Evolutionary conservation across 2,329 filamentous ascomycete species (phyloP).

Genomic region (Ilyonectria robusta): DNA sequence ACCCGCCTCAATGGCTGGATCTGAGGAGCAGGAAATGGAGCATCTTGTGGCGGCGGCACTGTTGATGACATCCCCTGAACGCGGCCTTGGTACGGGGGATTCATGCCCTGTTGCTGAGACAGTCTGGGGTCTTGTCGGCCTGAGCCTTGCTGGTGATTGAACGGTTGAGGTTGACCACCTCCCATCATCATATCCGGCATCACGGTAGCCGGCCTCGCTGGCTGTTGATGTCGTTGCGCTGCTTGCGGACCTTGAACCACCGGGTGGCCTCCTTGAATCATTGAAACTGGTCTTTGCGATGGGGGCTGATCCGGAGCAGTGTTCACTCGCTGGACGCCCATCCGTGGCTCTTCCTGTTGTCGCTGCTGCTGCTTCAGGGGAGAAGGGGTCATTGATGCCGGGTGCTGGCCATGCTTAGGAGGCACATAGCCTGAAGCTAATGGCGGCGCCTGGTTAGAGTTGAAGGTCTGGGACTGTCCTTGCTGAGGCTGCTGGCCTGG

Average conservation of each 20-base stretch:
- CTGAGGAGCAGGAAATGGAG: constrained; percentile 34
- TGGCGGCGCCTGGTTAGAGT: constrained; percentile 1
- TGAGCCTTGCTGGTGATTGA: neutral
- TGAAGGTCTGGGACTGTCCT: constrained; percentile 7
- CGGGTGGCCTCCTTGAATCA: constrained; percentile 21
- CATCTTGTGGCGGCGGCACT: constrained; percentile 39
- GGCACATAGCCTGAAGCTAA: constrained; percentile 41
- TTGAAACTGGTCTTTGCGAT: constrained; percentile 36
- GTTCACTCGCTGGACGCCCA: constrained; percentile 41
- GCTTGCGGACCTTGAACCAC: constrained; percentile 12
- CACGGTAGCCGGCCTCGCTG: constrained; percentile 38
- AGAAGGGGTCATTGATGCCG: constrained; percentile 45
- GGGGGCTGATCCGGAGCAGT: constrained; percentile 42
- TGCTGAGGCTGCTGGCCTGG: constrained; percentile 27
- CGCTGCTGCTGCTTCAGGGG: constrained; percentile 36
- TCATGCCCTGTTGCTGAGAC: constrained; percentile 24
- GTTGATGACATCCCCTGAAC: constrained; percentile 33
- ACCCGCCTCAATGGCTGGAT: constrained; percentile 24
- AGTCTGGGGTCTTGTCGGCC: constrained; percentile 11
- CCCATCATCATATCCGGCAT: constrained; percentile 41
- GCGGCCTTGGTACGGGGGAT: constrained; percentile 34
- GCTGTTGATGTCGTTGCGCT: constrained; percentile 28
- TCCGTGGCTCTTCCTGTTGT: constrained; percentile 35
- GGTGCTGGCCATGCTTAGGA: constrained; percentile 42
- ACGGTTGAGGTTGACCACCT: constrained; percentile 20